Percentiles rank a stretch among this genome's conserved stretches.
Conservation (phyloP, 768 basidiomycete genomes). For the Calvatia gigantea region DNA sequence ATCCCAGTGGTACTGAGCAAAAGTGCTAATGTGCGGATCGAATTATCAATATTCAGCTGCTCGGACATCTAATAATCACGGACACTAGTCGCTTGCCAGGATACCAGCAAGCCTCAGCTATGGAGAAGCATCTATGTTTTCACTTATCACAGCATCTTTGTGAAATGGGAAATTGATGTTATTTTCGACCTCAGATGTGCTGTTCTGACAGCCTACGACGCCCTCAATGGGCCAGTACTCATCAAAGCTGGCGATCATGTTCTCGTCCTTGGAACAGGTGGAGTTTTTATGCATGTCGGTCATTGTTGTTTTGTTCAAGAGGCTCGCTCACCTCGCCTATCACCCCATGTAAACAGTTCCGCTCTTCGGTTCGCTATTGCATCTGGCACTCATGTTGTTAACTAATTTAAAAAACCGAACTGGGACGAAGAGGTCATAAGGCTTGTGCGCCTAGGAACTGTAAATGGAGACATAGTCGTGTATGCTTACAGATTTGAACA, state of each 20-base stretch:
- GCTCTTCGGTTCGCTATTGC: conserved; percentile 53
- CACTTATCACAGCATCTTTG: conserved; percentile 30
- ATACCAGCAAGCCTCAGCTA: conserved; percentile 57
- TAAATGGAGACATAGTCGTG: too few species aligned
- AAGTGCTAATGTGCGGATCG: conserved; percentile 18
- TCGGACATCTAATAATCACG: not conserved
- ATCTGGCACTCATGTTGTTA: conserved; percentile 54
- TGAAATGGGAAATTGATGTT: not conserved
- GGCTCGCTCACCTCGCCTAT: not conserved
- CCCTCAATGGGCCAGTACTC: conserved; percentile 43
- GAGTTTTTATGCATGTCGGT: conserved; percentile 48
- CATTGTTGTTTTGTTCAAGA: not conserved
- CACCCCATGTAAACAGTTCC: conserved; percentile 29
- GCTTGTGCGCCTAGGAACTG: conserved; percentile 22
- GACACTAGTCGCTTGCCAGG: conserved; percentile 40
- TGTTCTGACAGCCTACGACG: conserved; percentile 63
- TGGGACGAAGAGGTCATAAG: conserved; percentile 50
- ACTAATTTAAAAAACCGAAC: conserved; percentile 50
- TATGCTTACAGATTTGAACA: conserved; percentile 20
- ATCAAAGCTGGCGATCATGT: conserved; percentile 59
- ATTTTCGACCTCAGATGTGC: conserved; percentile 34
- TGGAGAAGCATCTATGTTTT: conserved; percentile 63
- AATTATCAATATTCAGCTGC: not conserved
- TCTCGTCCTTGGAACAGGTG: conserved; percentile 55
- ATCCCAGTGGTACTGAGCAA: too few species aligned